Evolutionary conservation across 2,329 filamentous ascomycete genomes (phyloP).

Genomic region (Emydomyces testavorans): DNA sequence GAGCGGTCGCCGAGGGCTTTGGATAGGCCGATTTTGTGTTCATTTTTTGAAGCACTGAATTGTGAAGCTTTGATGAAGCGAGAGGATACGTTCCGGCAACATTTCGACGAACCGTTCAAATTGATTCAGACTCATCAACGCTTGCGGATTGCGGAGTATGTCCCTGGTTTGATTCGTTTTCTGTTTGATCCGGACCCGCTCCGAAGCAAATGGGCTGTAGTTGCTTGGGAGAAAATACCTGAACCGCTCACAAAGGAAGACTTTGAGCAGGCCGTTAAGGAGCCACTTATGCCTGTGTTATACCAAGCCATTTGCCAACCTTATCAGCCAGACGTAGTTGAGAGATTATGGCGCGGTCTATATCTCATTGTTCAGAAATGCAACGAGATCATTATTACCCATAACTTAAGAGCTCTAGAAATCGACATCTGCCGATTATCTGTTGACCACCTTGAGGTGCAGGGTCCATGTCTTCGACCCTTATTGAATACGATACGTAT

Average conservation of each 20-base stretch:
- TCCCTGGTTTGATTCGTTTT: slow-evolving; percentile 76
- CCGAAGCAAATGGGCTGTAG: slow-evolving; percentile 55
- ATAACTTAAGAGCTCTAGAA: slow-evolving; percentile 68
- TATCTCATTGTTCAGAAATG: slow-evolving; percentile 62
- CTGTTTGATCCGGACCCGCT: slow-evolving; percentile 61
- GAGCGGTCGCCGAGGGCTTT: slow-evolving; percentile 42
- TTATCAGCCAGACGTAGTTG: slow-evolving; percentile 44
- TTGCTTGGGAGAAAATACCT: slow-evolving; percentile 56
- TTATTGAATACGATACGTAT: slow-evolving; percentile 59
- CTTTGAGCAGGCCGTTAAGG: slow-evolving; percentile 78
- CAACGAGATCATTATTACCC: slow-evolving; percentile 60
- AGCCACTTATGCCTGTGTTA: slow-evolving; percentile 58
- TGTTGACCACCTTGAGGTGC: slow-evolving; percentile 55
- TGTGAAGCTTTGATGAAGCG: slow-evolving; percentile 63
- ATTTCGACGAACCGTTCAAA: slow-evolving; percentile 75
- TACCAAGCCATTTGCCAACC: slow-evolving; percentile 48
- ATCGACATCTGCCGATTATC: slow-evolving; percentile 51
- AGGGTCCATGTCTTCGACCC: slow-evolving; percentile 52
- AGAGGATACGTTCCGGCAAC: slow-evolving; percentile 41
- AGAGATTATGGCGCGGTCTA: slow-evolving; percentile 69
- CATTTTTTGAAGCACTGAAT: slow-evolving; percentile 79
- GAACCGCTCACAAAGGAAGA: slow-evolving; percentile 56
- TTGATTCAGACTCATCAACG: slow-evolving; percentile 66
- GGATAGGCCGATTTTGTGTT: slow-evolving; percentile 55
- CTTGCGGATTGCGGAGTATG: slow-evolving; percentile 61